Conservation (phyloP, 1,139 yeast genomes). For the Geotrichum australiense region DNA sequence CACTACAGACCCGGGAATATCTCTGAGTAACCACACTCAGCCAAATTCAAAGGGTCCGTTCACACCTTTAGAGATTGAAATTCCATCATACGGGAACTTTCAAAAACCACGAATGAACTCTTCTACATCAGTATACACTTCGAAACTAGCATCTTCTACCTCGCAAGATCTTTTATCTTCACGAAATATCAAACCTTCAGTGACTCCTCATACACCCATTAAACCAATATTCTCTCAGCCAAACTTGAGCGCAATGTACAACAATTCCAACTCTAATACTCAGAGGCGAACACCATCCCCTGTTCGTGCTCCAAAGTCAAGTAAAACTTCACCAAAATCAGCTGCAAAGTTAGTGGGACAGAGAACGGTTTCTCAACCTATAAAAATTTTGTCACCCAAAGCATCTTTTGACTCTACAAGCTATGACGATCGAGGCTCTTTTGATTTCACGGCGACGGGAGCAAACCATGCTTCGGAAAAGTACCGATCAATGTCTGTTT, state of each 20-base stretch:
- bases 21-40: no score
- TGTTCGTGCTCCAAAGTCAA: constrained; percentile 12
- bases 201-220: constrained; percentile 16
- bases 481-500: no score
- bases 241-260: constrained; percentile 12
- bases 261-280: constrained; percentile 1
- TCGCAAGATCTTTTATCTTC: constrained; percentile 7
- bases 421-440: no score
- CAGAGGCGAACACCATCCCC: constrained; percentile 21
- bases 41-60: no score
- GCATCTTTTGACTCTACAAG: no score
- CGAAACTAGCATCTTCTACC: constrained; percentile 12
- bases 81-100: constrained; percentile 43
- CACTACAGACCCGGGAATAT: no score
- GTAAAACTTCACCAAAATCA: constrained; percentile 8
- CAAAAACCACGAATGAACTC: constrained; percentile 23
- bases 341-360: background rate
- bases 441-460: no score
- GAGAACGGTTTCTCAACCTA: no score
- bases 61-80: constrained; percentile 50
- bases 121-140: constrained; percentile 13
- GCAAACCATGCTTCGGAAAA: background rate
- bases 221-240: constrained; percentile 15
- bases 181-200: constrained; percentile 4
- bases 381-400: no score